Evolutionary conservation across 306 rosid genomes (phyloP).

Genomic region (Cucumis melo): DNA sequence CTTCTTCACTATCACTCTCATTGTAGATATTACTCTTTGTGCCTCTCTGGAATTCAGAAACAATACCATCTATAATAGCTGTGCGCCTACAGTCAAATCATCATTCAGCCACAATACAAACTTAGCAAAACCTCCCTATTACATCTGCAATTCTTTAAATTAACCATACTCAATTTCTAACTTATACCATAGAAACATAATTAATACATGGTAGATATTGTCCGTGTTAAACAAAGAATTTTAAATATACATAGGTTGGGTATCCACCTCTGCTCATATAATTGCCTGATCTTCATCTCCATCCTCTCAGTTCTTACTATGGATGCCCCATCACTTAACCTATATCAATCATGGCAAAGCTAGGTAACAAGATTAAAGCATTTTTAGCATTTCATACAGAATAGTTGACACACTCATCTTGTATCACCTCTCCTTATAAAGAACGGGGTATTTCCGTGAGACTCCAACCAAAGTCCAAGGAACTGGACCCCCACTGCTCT

Average conservation of each 20-base stretch:
- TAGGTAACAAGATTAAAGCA: background rate
- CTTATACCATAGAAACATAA: background rate
- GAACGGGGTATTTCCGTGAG: constrained; percentile 66
- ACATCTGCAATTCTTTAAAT: background rate
- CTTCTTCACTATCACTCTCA: constrained; percentile 57
- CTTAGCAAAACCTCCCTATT: background rate
- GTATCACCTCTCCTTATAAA: constrained; percentile 73
- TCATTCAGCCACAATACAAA: background rate
- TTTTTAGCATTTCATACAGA: background rate
- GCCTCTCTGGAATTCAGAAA: constrained; percentile 53
- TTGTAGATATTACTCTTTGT: constrained; percentile 19
- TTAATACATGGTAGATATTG: background rate
- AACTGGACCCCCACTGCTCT: constrained; percentile 58
- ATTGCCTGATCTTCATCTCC: constrained; percentile 44
- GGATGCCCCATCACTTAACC: constrained; percentile 57
- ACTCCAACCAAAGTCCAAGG: constrained; percentile 80
- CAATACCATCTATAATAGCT: constrained; percentile 43
- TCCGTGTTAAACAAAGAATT: constrained; percentile 5
- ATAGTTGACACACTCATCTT: constrained; percentile 2
- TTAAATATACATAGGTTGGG: background rate
- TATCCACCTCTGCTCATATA: constrained; percentile 58
- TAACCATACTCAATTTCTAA: background rate
- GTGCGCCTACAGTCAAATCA: constrained; percentile 42
- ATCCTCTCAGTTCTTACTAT: constrained; percentile 75
- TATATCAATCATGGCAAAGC: constrained; percentile 17